These are phyloP conservation scores for Lepidium sativum DNA, from an alignment of 345 rosid species.

Conservation along the genomic window DNA sequence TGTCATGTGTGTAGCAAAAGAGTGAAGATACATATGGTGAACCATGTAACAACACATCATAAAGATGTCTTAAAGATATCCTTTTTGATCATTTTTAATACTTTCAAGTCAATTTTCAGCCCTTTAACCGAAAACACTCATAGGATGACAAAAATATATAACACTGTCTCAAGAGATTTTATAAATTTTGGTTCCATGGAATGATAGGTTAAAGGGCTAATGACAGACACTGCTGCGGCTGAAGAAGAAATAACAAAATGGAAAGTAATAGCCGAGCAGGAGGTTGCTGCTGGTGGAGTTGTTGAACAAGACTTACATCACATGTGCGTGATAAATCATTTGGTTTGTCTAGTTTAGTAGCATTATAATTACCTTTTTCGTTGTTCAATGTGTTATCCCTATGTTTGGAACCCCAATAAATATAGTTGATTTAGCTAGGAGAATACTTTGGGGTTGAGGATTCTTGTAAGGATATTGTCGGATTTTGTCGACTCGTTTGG, in stretches of 20 bases:
- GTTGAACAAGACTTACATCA: conserved; percentile 70
- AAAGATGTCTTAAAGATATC: conserved; percentile 29
- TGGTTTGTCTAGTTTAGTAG: background rate
- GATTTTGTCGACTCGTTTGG: too few relatives aligned
- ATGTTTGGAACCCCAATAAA: background rate
- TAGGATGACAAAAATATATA: background rate
- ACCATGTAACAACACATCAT: conserved; percentile 21
- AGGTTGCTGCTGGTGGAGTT: conserved; percentile 95
- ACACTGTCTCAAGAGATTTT: background rate
- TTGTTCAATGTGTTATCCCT: background rate
- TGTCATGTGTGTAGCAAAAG: conserved; percentile 24
- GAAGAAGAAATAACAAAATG: conserved; percentile 98
- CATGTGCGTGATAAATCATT: conserved; percentile 37
- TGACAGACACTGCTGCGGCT: conserved; percentile 91
- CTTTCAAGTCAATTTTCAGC: background rate
- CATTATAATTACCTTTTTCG: background rate
- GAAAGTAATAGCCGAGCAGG: conserved; percentile 98
- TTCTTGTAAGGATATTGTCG: background rate
- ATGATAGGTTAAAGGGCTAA: conserved; percentile 86
- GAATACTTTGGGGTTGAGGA: background rate
- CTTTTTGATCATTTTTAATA: background rate
- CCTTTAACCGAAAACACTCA: background rate
- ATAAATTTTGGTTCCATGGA: background rate
- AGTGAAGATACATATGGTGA: conserved; percentile 27
- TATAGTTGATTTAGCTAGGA: background rate